phyloP scores from a whole-genome alignment of 2,329 filamentous ascomycete genomes.

The Teratosphaeria zuluensis region DNA sequence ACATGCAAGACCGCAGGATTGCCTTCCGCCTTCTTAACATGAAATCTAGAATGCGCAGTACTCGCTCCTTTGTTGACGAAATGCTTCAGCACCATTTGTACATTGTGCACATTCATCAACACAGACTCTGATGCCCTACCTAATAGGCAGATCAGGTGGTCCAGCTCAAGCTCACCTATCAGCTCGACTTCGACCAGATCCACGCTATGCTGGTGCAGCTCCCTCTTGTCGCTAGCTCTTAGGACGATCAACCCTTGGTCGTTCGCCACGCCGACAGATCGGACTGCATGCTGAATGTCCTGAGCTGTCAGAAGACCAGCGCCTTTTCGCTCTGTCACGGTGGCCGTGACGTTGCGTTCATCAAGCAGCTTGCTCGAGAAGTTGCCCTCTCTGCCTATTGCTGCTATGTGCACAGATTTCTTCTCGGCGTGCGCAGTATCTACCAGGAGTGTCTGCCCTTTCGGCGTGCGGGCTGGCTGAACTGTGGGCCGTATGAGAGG shows the following conservation, averaged over 20 bases:
- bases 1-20: constrained; percentile 20
- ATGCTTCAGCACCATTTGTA: constrained; percentile 18
- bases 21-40: constrained; percentile 21
- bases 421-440: constrained; percentile 18
- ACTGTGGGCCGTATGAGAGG: constrained; percentile 26
- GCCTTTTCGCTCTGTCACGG: constrained; percentile 18
- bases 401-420: constrained; percentile 20
- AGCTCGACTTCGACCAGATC: constrained; percentile 20
- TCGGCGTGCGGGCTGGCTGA: constrained; percentile 15
- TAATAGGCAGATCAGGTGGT: constrained; percentile 25
- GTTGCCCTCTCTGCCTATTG: constrained; percentile 20
- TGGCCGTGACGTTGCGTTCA: constrained; percentile 23
- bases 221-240: constrained; percentile 17
- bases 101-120: constrained; percentile 18
- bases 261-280: constrained; percentile 13
- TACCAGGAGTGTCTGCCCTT: constrained; percentile 24
- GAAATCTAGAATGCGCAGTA: constrained; percentile 21
- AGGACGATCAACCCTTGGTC: constrained; percentile 22
- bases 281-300: constrained; percentile 20
- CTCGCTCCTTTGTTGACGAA: constrained; percentile 19
- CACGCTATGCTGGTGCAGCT: constrained; percentile 12
- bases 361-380: constrained; percentile 27
- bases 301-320: constrained; percentile 17
- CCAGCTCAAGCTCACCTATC: constrained; percentile 20
- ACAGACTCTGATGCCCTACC: constrained; percentile 19